phyloP scores from a whole-genome alignment of 768 basidiomycete genomes.

The Xerocomellus chrysenteron region DNA sequence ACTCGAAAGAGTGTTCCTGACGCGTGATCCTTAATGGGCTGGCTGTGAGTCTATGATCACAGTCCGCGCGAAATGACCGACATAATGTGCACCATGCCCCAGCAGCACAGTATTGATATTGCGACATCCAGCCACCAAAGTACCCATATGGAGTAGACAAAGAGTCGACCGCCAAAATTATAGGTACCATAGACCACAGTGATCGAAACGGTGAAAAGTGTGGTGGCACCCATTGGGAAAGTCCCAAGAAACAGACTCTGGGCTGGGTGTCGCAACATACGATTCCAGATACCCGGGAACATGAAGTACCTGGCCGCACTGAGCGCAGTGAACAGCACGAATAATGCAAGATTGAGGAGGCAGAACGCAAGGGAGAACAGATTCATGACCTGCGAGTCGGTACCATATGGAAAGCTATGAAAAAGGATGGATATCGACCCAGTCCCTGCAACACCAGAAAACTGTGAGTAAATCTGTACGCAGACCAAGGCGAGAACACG shows the following conservation, averaged over 20 bases:
- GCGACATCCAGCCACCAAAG: conserved; percentile 69
- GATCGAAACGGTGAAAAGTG: conserved; percentile 53
- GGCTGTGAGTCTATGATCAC: conserved; percentile 10
- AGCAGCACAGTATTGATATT: conserved; percentile 56
- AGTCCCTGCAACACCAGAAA: conserved; percentile 35
- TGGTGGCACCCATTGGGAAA: conserved; percentile 60
- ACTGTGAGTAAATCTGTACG: neutral
- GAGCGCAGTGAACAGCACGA: conserved; percentile 46
- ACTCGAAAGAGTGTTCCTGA: conserved; percentile 56
- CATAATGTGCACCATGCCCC: conserved; percentile 67
- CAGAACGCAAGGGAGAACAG: conserved; percentile 50
- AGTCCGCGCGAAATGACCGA: conserved; percentile 36
- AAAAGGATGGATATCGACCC: conserved; percentile 57
- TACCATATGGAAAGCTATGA: conserved; percentile 55
- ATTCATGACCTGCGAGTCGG: conserved; percentile 39
- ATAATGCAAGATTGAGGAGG: conserved; percentile 57
- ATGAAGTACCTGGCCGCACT: conserved; percentile 51
- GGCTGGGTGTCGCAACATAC: conserved; percentile 49
- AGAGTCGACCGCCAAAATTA: conserved; percentile 48
- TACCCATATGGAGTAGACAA: conserved; percentile 58
- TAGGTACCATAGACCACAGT: conserved; percentile 44
- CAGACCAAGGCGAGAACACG: neutral
- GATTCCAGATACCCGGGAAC: conserved; percentile 49
- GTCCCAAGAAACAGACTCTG: conserved; percentile 50
- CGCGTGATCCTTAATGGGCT: conserved; percentile 45